Evolutionary conservation across 2,329 filamentous ascomycete genomes (phyloP), one percentile per base, ranked within the genome.

Genomic region (Fusarium chaquense): DNA sequence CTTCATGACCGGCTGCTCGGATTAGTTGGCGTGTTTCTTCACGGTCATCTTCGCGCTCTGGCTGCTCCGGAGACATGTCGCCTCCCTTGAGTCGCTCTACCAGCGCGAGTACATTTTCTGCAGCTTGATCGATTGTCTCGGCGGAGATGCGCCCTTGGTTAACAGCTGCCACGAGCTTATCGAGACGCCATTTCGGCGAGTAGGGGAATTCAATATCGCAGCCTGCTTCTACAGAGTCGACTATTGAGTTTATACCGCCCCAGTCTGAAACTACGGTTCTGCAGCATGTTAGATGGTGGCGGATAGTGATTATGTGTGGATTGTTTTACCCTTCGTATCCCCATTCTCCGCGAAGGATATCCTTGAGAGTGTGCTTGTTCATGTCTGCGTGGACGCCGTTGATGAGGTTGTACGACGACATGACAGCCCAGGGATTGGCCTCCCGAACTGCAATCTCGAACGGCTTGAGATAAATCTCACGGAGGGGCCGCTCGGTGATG

Each of bases 391-490:
- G 87, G 6, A 86, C 77, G 6, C 89, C 89, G 75, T 91, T 91
- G 70, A 91, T 79, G 32, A 90, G 80, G 71, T 91, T 91, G 73
- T 91, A 92, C 3, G 88, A 88, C 6, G 87, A 86, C 90, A 92
- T 92, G 45, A 91, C 78, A 7, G 89, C 89, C 89, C 89, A 90
- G 4, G 90, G 89, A 58, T 90, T 89, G 16, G 89, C 87, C 69
- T 92, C 89, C 45, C 89, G 83, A 40, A 93, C 82, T 1, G 90
- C 90, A 73, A 93, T 91, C 79, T 93, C 90, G 68, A 93, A 93
- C 0, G 91, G 91, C 46, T 89, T 87, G n/a, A 93, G 85, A 69
- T 93, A 93, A 1, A 93, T 81, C 75, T 93, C 91, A 30, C 90
- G 84, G 30, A 93, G 79, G 4, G 90, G 84, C 36, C 90, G 83